A percentile compares a stretch with the other conserved stretches of the same genome.
Conservation (phyloP, 2,329 filamentous ascomycete genomes). For the Cladosporium sp. region DNA sequence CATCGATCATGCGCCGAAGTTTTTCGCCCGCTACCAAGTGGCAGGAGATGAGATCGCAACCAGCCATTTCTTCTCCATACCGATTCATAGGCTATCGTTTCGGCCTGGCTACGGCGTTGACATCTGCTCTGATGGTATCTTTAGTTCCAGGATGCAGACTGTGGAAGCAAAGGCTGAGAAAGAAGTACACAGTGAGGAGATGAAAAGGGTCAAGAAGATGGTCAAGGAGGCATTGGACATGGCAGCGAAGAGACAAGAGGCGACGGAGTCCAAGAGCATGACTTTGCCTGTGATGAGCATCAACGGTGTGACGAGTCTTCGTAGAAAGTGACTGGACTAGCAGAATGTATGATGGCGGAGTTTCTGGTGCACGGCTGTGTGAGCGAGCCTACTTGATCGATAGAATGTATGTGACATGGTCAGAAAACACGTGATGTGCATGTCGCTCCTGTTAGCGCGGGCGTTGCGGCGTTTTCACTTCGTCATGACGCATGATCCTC, state of each 20-base stretch:
- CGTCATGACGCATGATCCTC: too few relatives aligned
- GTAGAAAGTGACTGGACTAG: neutral
- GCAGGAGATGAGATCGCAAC: constrained; percentile 22
- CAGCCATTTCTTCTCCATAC: constrained; percentile 28
- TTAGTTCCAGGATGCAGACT: constrained; percentile 20
- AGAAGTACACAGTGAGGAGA: constrained; percentile 21
- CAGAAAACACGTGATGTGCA: too few relatives aligned
- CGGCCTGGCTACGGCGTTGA: constrained; percentile 25
- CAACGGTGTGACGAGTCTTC: constrained; percentile 4
- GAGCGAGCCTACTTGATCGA: neutral
- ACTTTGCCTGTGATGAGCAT: constrained; percentile 11
- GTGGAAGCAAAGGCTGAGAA: constrained; percentile 17
- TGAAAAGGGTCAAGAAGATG: constrained; percentile 22
- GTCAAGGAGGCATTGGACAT: constrained; percentile 20
- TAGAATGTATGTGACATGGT: too few relatives aligned
- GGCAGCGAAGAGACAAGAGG: constrained; percentile 14
- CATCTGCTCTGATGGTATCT: constrained; percentile 23
- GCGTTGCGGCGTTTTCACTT: too few relatives aligned
- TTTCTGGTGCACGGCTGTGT: neutral
- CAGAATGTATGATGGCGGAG: neutral
- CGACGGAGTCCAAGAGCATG: neutral
- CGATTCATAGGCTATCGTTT: constrained; percentile 22
- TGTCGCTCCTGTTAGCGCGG: too few relatives aligned
- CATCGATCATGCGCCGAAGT: neutral
- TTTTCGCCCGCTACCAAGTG: constrained; percentile 16